Conservation (phyloP, 2,329 filamentous ascomycete genomes). For the Monosporascus sp. region DNA sequence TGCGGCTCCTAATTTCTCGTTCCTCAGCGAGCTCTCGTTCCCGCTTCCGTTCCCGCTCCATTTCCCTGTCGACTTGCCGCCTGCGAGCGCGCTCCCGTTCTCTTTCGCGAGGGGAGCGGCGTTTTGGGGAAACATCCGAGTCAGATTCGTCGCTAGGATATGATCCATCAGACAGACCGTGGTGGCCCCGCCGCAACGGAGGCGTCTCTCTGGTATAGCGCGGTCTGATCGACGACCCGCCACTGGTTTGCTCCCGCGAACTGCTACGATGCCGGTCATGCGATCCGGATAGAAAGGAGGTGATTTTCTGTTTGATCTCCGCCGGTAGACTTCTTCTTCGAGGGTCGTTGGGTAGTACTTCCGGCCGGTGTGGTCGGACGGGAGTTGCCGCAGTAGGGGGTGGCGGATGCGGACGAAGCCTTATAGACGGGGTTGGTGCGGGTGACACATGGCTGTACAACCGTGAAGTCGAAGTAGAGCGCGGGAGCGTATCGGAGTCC, state of each 20-base stretch:
- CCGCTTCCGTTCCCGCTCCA: slow-evolving; percentile 17
- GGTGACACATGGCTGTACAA: slow-evolving; percentile 12
- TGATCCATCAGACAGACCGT: slow-evolving; percentile 24
- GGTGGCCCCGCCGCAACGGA: slow-evolving; percentile 19
- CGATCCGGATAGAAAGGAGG: slow-evolving; percentile 20
- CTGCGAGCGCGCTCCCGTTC: slow-evolving; percentile 20
- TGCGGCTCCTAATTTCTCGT: slow-evolving; percentile 14
- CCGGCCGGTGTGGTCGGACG: slow-evolving; percentile 15
- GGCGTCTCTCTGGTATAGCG: slow-evolving; percentile 12
- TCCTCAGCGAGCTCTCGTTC: slow-evolving; percentile 7
- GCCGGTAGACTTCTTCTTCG: slow-evolving; percentile 21
- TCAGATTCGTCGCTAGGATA: slow-evolving; percentile 23
- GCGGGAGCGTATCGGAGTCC: slow-evolving; percentile 14
- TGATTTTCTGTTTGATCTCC: slow-evolving; percentile 22
- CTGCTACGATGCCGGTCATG: slow-evolving; percentile 22
- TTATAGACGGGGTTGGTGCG: slow-evolving; percentile 10
- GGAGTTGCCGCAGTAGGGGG: slow-evolving; percentile 12
- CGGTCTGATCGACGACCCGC: slow-evolving; percentile 4
- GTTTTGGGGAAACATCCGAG: slow-evolving; percentile 15
- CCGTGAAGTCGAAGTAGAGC: slow-evolving; percentile 14
- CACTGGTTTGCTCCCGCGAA: slow-evolving; percentile 20
- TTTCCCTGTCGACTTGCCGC: slow-evolving; percentile 14
- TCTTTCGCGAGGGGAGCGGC: slow-evolving; percentile 17
- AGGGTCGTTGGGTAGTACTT: slow-evolving; percentile 19
- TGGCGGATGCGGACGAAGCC: slow-evolving; percentile 14